Base-by-base conservation (phyloP, 495 filamentous ascomycete species). In the Penicillium coffeae region DNA sequence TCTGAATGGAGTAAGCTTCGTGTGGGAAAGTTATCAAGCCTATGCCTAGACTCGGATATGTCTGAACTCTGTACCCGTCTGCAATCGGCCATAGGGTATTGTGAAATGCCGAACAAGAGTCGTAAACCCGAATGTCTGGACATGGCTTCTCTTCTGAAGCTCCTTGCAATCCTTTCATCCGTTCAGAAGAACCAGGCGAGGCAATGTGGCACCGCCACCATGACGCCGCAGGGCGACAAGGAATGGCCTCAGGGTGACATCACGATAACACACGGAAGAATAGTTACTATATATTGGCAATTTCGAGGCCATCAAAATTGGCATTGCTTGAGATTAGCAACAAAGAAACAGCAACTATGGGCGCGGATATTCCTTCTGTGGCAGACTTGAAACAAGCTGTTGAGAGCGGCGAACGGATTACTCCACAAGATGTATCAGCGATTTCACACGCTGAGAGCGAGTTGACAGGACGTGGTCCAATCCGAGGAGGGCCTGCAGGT, bases 401-500 rank as follows among this genome's bases (percentile, higher is more conserved):
- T 2, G 65, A 66, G 47, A 38, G 51, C 15, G 65, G 65, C 8
- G 63, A 69, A 27, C 63, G 65, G 15, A 70, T 70, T 38, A 67
- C 66, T 1, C 38, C 59, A 3, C 62, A 58, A 21, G 65, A 70
- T 38, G 65, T 67, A 0, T 66, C 65, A 13, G 44, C 47, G 2
- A 72, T 70, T 37, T 63, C 65, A 7, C 65, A 69, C n/a, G 63
- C 58, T 1, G 66, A 72, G 39, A 64, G 61, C 25, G 54, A 60
- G n/a, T 42, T 69, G 45, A 69, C 63, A 0, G 73, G 75, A 13
- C 69, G 70, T 1, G 72, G 74, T 9, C 72, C 75, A 14, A 75
- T 81, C 20, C 80, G 80, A 41, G 81, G 81, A 42, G 80, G 80
- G 12, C 73, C 80, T 32, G 71, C 72, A 8, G 72, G 74, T 48